Conservation (phyloP, 257 asterid species). For the Rauvolfia tetraphylla region DNA sequence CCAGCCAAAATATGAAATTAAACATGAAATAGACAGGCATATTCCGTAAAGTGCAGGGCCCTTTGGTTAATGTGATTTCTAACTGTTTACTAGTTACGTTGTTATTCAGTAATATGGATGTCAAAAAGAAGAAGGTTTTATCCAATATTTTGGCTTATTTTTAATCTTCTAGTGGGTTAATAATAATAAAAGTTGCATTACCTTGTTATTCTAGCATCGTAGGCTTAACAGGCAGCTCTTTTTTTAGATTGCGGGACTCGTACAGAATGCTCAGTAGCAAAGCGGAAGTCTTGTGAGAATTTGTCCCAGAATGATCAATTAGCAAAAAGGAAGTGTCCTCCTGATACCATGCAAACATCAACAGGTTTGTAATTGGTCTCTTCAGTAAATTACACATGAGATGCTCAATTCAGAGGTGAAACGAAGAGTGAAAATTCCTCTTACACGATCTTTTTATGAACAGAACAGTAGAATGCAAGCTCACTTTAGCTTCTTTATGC, state of each 20-base stretch:
- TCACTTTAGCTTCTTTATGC: not conserved
- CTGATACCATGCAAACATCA: slow-evolving; percentile 14
- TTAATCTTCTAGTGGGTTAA: not conserved
- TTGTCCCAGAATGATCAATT: slow-evolving; percentile 20
- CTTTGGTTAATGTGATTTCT: not conserved
- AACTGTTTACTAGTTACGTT: not conserved
- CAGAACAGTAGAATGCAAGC: not conserved
- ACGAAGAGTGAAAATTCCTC: not conserved
- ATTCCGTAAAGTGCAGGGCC: not conserved
- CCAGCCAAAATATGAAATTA: not conserved
- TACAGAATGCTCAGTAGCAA: slow-evolving; percentile 25
- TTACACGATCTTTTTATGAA: not conserved
- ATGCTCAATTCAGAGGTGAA: not conserved
- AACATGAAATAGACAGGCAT: not conserved
- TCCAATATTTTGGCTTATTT: not conserved
- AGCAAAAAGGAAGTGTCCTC: slow-evolving; percentile 16
- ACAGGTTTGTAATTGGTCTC: slow-evolving; percentile 26
- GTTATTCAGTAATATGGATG: not conserved
- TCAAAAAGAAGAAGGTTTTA: not conserved
- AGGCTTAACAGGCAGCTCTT: not conserved
- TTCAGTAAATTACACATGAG: not conserved
- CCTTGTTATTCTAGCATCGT: not conserved
- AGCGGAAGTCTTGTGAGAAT: slow-evolving; percentile 32
- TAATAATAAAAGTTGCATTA: not conserved
- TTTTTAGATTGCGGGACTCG: not conserved